Evolutionary conservation across 1,284 basidiomycete genomes (phyloP), one percentile per base, ranked within the genome.

Genomic region (Sphagnurus paluster): DNA sequence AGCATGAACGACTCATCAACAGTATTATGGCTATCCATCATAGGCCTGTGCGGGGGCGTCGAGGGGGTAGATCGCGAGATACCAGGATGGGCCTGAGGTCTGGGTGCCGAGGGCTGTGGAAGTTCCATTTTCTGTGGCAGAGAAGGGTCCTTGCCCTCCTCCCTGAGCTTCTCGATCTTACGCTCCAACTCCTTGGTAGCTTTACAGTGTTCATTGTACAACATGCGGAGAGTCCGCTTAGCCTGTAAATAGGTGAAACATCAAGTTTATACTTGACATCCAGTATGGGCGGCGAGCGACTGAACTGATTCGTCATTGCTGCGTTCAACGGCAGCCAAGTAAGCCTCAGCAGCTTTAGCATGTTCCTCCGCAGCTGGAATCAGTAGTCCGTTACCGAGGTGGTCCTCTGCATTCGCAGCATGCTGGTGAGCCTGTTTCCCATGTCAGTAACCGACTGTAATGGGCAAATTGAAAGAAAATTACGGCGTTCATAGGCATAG

Each of bases 1-100:
- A 91, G 72, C 87, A 91, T 89, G 57, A 90, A 91, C 0, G 87
- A 89, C 59, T 91, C 87, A 43, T 90, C 89, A 1, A 87, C 85
- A 1, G 82, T 79, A 46, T 80, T 80, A 48, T 87, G 82, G 1
- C 84, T 87, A 43, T 89, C 87, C n/a, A 70, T 71, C 64, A 87
- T 70, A 25, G 73, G 69, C 38, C 69, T 58, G n/a, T 64, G 62
- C 0, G 71, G 74, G 19, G 75, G 72, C 3, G 79, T 73, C 2
- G 79, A 79, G 11, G 70, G 69, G 26, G 56, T 62, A 47, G 54
- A 59, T 50, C 52, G 62, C 35, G 64, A 46, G 28, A 58, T 44
- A 32, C 34, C 42, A 46, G 49, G 56, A 25, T 62, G 56, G 36
- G 58, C 58, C 42, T 54, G 58, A 48, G 61, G 63, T 38, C 56